phyloP scores from a whole-genome alignment of 148 eudicot genomes.

The Diospyros lotus region DNA sequence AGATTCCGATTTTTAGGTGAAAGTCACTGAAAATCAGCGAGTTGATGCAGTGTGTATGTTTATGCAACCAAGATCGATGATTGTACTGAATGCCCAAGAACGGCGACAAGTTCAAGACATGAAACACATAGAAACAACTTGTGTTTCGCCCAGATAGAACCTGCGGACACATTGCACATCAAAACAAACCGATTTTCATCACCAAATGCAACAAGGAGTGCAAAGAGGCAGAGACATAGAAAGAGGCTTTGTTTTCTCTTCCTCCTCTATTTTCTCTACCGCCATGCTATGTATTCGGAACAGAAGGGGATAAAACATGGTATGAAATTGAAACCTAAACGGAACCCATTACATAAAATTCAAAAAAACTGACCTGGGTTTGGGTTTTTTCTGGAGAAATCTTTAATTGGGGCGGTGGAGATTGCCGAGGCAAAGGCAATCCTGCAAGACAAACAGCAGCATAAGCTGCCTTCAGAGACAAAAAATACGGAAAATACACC shows the following conservation, averaged over 20 bases:
- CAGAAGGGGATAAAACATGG: conserved; percentile 24
- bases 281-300: background rate
- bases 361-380: conserved; percentile 57
- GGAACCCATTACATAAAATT: conserved; percentile 35
- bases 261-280: conserved; percentile 8
- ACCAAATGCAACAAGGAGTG: conserved; percentile 20
- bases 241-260: conserved; percentile 3
- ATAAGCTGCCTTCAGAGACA: background rate
- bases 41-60: conserved; percentile 2
- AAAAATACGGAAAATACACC: background rate
- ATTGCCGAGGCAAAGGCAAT: background rate
- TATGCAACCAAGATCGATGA: background rate
- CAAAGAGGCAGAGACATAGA: conserved; percentile 20
- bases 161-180: conserved; percentile 54
- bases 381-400: conserved; percentile 28
- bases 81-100: conserved; percentile 16
- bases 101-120: conserved; percentile 40
- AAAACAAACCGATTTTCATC: conserved; percentile 34
- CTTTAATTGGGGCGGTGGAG: conserved; percentile 32
- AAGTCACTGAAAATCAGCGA: conserved; percentile 17
- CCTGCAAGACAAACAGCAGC: background rate
- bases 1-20: conserved; percentile 16
- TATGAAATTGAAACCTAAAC: conserved; percentile 25
- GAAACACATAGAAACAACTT: background rate
- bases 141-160: conserved; percentile 18